Evolutionary conservation across 768 basidiomycete genomes (phyloP), one percentile per base, ranked within the genome.

Genomic region (Clitopilus hobsonii): DNA sequence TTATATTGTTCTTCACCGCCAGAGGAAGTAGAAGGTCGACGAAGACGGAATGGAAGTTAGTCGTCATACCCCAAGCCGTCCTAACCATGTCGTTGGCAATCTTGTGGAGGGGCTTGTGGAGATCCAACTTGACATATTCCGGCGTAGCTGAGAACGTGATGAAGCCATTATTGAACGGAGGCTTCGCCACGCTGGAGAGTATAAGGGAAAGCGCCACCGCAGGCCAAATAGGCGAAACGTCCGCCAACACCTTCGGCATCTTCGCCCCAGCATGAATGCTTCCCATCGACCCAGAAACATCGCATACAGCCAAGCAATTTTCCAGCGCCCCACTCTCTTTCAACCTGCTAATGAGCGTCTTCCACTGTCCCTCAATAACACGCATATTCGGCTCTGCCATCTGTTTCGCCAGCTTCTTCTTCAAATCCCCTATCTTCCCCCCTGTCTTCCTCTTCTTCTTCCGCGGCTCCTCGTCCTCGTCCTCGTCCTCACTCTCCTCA

Each of bases 261-360:
- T 32, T 27, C 6, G 26, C 5, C 49, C 13, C 23, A 18, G 49
- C 6, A 6, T 5, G 1, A 2, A 77, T 23, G 11, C 11, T 22
- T 1, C 84, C 85, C 89, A 89, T 90, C 7, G 84, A 86, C 0
- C 84, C 87, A 0, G 85, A 88, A 16, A 89, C 86, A 61, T 90
- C 89, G 66, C 86, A 89, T 24, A 89, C 61, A 0, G 88, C 88
- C 23, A 91, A 63, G 8, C 78, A 74, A 57, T 83, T 87, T 1
- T 84, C 79, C 32, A 91, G 60, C n/a, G 67, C 64, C 1, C 85
- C 84, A 0, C 76, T 69, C 26, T 81, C 79, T n/a, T 74, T 73
- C 4, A 88, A 68, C 5, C 72, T 73, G 16, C 72, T 67, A 28
- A 89, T 68, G 41, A 89, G 71, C 0, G 83, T 71, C 54, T 76